Evolutionary conservation across 1,139 yeast genomes (phyloP), one percentile per base, ranked within the genome.

Genomic region (Zhuliangozyma blackwelliae): DNA sequence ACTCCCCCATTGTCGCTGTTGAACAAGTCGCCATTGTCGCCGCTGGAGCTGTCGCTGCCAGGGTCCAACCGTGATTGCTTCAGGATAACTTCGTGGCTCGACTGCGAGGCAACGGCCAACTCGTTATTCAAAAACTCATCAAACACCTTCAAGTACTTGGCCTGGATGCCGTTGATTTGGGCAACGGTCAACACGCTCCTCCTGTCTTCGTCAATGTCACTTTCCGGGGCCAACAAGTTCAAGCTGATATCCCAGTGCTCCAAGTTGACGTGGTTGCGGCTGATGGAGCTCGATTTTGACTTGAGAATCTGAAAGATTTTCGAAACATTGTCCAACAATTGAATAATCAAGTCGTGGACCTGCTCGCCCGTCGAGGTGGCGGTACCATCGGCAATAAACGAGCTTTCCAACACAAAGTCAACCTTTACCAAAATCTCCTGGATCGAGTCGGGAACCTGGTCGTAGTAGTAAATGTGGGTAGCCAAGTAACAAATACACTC

Each of bases 401-500:
- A 45, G 13, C 45, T 43, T 25, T 59, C 63, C 40, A 66, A 51
- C 10, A 59, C 55, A 13, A 60, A 51, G 38, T 67, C 69, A 13
- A 72, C 56, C 40, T 68, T 68, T 25, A 65, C 43, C 36, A 75
- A 59, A 10, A 79, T 61, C 35, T 80, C 89, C 26, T 73, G 71
- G 27, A 84, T 65, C 57, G 88, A 78, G 52, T 86, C 95, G n/a
- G 82, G 73, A 13, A 83, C 75, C 52, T 87, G 96, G 50, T 85
- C 89, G 38, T 77, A 79, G 51, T 88, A 87, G 51, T 86, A 85
- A 26, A 80, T 75, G 51, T 86, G 94, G 3, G 79, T 74, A 0
- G 88, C 76, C 38, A 87, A 66, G 36, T 82, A 76, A 39, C 79
- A 75, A 35, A 85, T 72, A 35, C 84, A 73, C 12, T 63, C 61